A percentile compares a stretch with the other conserved stretches of the same genome.
These are phyloP conservation scores for Apiospora koreana DNA, from an alignment of 2,329 filamentous ascomycete species.

Conservation along the genomic window DNA sequence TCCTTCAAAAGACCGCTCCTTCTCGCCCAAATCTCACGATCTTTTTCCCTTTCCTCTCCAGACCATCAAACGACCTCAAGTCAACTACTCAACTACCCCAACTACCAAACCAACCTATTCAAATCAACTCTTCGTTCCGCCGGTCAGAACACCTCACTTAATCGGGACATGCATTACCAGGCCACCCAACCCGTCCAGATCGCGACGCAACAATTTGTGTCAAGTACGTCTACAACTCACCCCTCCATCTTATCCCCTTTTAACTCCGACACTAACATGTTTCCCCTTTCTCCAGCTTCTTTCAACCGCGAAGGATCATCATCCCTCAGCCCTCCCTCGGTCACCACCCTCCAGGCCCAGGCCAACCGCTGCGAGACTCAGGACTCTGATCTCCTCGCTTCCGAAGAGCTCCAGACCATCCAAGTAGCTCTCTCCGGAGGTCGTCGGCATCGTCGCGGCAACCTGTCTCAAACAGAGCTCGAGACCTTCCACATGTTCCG, in stretches of 20 bases:
- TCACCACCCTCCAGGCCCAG: neutral
- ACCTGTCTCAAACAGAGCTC: slow-evolving; percentile 7
- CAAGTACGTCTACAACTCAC: neutral
- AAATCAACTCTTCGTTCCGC: neutral
- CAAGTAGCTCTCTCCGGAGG: slow-evolving; percentile 7
- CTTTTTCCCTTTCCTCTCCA: neutral
- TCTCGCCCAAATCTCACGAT: neutral
- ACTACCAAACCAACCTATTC: neutral
- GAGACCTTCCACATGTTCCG: slow-evolving; percentile 13
- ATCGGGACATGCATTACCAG: slow-evolving; percentile 4
- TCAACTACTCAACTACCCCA: neutral
- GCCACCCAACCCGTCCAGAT: slow-evolving; percentile 4
- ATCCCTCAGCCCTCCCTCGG: slow-evolving; percentile 1
- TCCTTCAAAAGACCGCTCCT: neutral
- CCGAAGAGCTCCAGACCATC: slow-evolving; percentile 11
- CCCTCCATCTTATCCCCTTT: neutral
- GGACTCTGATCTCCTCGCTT: slow-evolving; percentile 7
- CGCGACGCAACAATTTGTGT: slow-evolving; percentile 7
- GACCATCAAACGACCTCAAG: slow-evolving; percentile 1
- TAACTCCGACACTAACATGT: neutral
- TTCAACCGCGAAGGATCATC: slow-evolving; percentile 3
- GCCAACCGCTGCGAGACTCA: slow-evolving; percentile 4
- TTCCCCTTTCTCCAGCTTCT: neutral
- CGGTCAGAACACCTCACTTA: slow-evolving; percentile 2
- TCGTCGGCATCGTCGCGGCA: slow-evolving; percentile 11